Base-by-base conservation (phyloP, 768 basidiomycete genomes). In the Calocybe gangraenosa region DNA sequence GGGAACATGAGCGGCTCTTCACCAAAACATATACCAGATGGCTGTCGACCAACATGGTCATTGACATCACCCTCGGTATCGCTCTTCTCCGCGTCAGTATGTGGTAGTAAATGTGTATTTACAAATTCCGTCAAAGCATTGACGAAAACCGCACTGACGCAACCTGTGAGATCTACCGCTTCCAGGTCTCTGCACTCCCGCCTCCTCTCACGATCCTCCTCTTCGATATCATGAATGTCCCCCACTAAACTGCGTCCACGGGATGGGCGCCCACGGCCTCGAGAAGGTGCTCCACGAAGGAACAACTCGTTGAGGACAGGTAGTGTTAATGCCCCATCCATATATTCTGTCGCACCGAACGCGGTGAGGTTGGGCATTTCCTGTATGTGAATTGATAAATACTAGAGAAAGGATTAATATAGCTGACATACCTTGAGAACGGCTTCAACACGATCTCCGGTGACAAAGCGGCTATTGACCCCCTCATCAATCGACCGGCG, bases 261-360 rank as follows among this genome's bases (percentile, higher is more conserved):
- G 9, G 76, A 71, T 9, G 81, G 79, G 17, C 83, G 81, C 0
- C 86, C 82, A 10, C 86, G 73, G 0, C 80, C 80, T 33, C 82
- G 78, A 20, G 84, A 84, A 7, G 80, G 76, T 6, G 72, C 67
- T 20, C 95, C 94, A 21, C 95, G 84, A 49, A 98, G 80, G 57
- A 99, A 82, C 14, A 99, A 68, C 59, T 97, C 95, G 43, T 83
- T 87, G 9, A 99, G 69, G 14, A 98, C 93, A 0, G 84, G 73
- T 13, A 88, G 69, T 10, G 85, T 89, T 33, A 99, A 72, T 0
- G 95, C 85, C 3, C 89, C 85, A 54, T 99, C 95, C 90, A 99
- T 97, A 61, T 97, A 99, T 63, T 99, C 95, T 2, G 95, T 97
- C 4, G 92, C 93, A n/a, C 94, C 94, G 52, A 99, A 92, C 7